Evolutionary conservation across 2,329 filamentous ascomycete species (phyloP).

Genomic region (Venturia oleaginea): DNA sequence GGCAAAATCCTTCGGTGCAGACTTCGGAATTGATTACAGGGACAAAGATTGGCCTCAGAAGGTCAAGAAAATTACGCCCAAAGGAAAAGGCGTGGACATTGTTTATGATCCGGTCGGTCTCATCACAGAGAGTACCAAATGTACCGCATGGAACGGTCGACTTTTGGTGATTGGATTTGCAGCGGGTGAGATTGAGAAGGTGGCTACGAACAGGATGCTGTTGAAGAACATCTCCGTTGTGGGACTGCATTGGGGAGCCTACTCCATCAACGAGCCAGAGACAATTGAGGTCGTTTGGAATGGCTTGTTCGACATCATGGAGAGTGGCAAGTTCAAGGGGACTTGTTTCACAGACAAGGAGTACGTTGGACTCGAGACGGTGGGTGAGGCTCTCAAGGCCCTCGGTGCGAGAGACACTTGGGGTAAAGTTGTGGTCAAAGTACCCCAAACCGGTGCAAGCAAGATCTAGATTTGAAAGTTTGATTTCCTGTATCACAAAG

Average conservation of each 20-base stretch:
- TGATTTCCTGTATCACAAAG: no score
- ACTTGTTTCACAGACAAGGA: slow-evolving; percentile 76
- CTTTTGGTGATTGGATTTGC: slow-evolving; percentile 86
- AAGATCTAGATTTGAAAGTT: slow-evolving; percentile 29
- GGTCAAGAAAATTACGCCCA: slow-evolving; percentile 70
- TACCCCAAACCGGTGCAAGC: slow-evolving; percentile 55
- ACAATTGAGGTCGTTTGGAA: slow-evolving; percentile 68
- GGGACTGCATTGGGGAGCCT: slow-evolving; percentile 86
- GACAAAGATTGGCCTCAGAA: slow-evolving; percentile 52
- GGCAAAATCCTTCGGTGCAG: slow-evolving; percentile 72
- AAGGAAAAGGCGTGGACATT: slow-evolving; percentile 70
- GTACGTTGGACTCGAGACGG: slow-evolving; percentile 72
- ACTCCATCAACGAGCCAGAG: slow-evolving; percentile 62
- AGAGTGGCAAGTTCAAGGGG: slow-evolving; percentile 66
- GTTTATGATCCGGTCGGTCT: slow-evolving; percentile 92
- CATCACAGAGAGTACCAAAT: slow-evolving; percentile 81
- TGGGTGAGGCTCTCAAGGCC: slow-evolving; percentile 67
- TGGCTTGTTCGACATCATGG: slow-evolving; percentile 70
- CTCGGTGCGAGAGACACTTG: slow-evolving; percentile 77
- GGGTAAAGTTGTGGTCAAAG: slow-evolving; percentile 90
- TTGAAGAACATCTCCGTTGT: slow-evolving; percentile 90
- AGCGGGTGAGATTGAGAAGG: slow-evolving; percentile 76
- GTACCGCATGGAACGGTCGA: slow-evolving; percentile 85
- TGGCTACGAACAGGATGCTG: slow-evolving; percentile 84
- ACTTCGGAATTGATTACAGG: slow-evolving; percentile 71